These are phyloP conservation scores for Tieghemostelium lacteum DNA, from an alignment of 78 protist genomes.

Conservation along the genomic window DNA sequence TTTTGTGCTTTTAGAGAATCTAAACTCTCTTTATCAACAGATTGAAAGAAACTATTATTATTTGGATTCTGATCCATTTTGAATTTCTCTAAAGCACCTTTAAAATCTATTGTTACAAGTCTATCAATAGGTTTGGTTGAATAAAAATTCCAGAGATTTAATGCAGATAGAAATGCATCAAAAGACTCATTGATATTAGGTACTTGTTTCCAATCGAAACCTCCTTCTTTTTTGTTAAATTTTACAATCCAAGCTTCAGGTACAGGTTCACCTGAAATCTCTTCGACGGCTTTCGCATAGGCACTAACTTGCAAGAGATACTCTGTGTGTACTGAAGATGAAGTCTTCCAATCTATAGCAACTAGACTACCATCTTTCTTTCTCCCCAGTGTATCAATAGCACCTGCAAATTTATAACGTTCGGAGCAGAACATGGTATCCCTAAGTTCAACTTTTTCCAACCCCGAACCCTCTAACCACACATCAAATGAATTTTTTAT, in stretches of 20 bases:
- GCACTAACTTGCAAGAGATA: constrained; percentile 50
- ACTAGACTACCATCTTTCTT: constrained; percentile 17
- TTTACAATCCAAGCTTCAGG: constrained; percentile 55
- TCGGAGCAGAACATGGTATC: constrained; percentile 33
- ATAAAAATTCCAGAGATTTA: constrained; percentile 10
- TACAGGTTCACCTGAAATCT: constrained; percentile 28
- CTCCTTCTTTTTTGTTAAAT: neutral
- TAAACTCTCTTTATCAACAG: too few species aligned
- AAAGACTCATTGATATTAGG: constrained; percentile 24
- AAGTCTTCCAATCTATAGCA: constrained; percentile 61
- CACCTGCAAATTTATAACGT: constrained; percentile 41
- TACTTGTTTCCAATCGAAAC: neutral
- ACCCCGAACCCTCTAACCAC: neutral
- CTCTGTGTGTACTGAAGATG: neutral
- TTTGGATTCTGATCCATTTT: too few species aligned
- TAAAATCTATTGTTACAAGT: too few species aligned
- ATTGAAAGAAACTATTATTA: too few species aligned
- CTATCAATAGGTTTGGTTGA: too few species aligned
- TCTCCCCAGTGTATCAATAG: constrained; percentile 50
- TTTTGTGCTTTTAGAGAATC: too few species aligned
- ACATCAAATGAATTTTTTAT: neutral
- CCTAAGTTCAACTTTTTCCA: neutral
- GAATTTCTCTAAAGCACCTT: too few species aligned
- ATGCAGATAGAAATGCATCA: neutral
- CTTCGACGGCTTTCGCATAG: constrained; percentile 66